A percentile compares a stretch with the other conserved stretches of the same genome.
These are phyloP conservation scores for Irpex rosettiformis DNA, from an alignment of 1,284 basidiomycete genomes.

Conservation along the genomic window DNA sequence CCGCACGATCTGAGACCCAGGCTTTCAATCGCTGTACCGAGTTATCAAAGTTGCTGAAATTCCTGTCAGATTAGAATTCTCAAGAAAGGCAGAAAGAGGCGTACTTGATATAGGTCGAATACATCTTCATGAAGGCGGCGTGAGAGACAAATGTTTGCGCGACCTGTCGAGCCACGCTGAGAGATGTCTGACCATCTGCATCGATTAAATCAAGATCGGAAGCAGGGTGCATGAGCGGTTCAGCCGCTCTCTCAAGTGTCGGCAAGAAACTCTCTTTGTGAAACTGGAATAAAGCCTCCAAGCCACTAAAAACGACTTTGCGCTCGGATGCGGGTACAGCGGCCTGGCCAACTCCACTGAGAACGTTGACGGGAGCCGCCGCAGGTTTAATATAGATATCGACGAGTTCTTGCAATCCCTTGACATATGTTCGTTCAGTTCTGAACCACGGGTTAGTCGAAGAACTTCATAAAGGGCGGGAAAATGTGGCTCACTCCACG, in stretches of 20 bases:
- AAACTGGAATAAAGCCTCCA: slow-evolving; percentile 90
- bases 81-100: slow-evolving; percentile 29
- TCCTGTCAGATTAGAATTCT: slow-evolving; percentile 8
- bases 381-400: slow-evolving; percentile 95
- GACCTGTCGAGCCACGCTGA: slow-evolving; percentile 76
- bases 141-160: slow-evolving; percentile 90
- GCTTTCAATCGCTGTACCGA: slow-evolving; percentile 82
- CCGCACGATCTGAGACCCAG: slow-evolving; percentile 66
- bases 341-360: slow-evolving; percentile 64
- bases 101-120: slow-evolving; percentile 94
- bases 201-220: slow-evolving; percentile 52
- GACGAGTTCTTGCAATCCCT: slow-evolving; percentile 87
- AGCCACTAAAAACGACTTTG: slow-evolving; percentile 89
- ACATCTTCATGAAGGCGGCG: slow-evolving; percentile 96
- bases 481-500: slow-evolving; percentile 61
- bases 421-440: slow-evolving; percentile 95
- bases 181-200: slow-evolving; percentile 69
- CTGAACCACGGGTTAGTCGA: slow-evolving; percentile 38
- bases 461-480: slow-evolving; percentile 7
- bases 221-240: slow-evolving; percentile 55
- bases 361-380: slow-evolving; percentile 63
- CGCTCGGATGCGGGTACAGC: slow-evolving; percentile 88
- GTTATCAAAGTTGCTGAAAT: slow-evolving; percentile 83
- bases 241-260: slow-evolving; percentile 74
- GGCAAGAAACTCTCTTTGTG: slow-evolving; percentile 92